phyloP scores from a whole-genome alignment of 2,329 filamentous ascomycete genomes.

The Cladosporium velox region DNA sequence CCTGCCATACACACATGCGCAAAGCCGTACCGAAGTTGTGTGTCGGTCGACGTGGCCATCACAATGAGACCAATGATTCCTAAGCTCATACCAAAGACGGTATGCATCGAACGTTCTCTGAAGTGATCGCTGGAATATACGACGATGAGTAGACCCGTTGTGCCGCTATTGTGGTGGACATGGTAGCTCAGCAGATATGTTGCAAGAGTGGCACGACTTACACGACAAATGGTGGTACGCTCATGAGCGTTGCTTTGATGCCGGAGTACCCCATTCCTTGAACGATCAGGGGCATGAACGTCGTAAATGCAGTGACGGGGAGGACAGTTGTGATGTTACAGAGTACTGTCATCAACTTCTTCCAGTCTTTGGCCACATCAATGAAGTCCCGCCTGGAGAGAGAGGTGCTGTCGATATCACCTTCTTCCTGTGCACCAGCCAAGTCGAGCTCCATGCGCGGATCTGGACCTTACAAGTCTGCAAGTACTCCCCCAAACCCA shows the following conservation, averaged over 20 bases:
- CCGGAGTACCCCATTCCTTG: conserved; percentile 10
- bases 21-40: conserved; percentile 1
- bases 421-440: conserved; percentile 9
- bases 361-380: conserved; percentile 14
- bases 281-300: conserved; percentile 3
- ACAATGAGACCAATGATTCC: background rate
- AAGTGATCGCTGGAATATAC: conserved; percentile 8
- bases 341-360: conserved; percentile 4
- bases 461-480: conserved; percentile 3
- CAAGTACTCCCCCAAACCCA: background rate
- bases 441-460: conserved; percentile 13
- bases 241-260: conserved; percentile 3
- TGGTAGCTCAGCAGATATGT: background rate
- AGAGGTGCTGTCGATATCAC: conserved; percentile 10
- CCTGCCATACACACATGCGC: conserved; percentile 12
- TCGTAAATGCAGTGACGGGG: conserved; percentile 9
- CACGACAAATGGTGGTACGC: conserved; percentile 6
- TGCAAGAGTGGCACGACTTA: background rate
- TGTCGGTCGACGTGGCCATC: conserved; percentile 7
- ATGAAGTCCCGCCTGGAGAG: conserved; percentile 12
- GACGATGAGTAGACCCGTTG: background rate
- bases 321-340: conserved; percentile 13
- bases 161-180: background rate
- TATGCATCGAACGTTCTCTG: background rate
- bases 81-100: conserved; percentile 1